Base-by-base conservation (phyloP, 2,329 filamentous ascomycete genomes). In the Zymoseptoria pseudotritici region DNA sequence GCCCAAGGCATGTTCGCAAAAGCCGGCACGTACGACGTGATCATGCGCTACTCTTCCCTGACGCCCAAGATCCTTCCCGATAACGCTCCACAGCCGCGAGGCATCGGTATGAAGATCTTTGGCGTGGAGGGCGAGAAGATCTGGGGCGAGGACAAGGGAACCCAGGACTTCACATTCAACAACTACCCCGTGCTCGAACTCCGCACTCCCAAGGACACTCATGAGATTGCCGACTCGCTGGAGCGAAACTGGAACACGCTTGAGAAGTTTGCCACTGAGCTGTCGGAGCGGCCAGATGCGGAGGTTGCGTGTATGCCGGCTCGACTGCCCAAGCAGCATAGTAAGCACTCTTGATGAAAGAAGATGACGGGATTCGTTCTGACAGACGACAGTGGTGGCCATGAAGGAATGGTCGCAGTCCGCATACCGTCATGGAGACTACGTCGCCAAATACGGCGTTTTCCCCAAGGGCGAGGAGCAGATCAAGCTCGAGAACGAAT, bases 21-120 rank as follows among this genome's bases (percentile, higher is more conserved):
- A 46, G 66, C 70, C 0, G 71, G 71, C 4, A 66, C 66, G 2
- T 74, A 74, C 65, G 70, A 74, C 55, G 65, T 70, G 24, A 73
- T 73, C 58, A 71, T 72, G 60, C 72, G 73, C 57, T 75, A 74
- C 65, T 72, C 72, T 5, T 72, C 67, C 10, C 70, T 75, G 36
- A 72, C 71, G 11, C 70, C 72, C 11, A 74, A 74, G 62, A 60
- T 74, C n/a, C 66, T 73, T 26, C 68, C 70, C 1, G 73, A 76
- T 61, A 72, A 73, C 59, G 63, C 71, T 1, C 67, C 73, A 17
- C 69, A 69, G 0, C 73, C 73, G 5, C 71, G 73, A n/a, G 72
- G 73, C 17, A 68, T 73, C 13, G 71, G 69, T 13, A 66, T 75
- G 62, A 73, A 75, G 56, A 64, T 74, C 53, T 76, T 74, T 50